Evolutionary conservation across 2,329 filamentous ascomycete species (phyloP).

Genomic region (Davidsoniella virescens): DNA sequence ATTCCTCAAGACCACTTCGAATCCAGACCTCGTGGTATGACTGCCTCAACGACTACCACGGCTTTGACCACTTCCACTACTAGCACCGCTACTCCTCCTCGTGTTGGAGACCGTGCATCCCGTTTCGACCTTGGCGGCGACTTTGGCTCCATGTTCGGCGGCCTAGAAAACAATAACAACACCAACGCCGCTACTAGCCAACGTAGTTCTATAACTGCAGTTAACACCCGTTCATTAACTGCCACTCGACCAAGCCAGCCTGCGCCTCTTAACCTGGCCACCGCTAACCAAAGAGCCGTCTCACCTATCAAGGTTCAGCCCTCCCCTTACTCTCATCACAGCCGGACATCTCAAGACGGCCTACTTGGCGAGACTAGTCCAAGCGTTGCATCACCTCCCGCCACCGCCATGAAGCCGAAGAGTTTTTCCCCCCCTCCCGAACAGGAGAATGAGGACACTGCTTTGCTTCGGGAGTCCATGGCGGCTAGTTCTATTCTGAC

Average conservation of each 20-base stretch:
- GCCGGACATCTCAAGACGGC: slow-evolving; percentile 33
- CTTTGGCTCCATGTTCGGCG: slow-evolving; percentile 38
- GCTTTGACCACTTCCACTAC: slow-evolving; percentile 35
- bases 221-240: slow-evolving; percentile 29
- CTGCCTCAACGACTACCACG: slow-evolving; percentile 10
- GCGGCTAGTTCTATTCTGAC: slow-evolving; percentile 31
- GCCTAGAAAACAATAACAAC: slow-evolving; percentile 36
- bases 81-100: slow-evolving; percentile 36
- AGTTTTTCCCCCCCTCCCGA: slow-evolving; percentile 22
- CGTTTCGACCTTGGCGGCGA: slow-evolving; percentile 39
- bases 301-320: slow-evolving; percentile 19
- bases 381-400: slow-evolving; percentile 14
- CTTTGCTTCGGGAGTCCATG: slow-evolving; percentile 35
- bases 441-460: slow-evolving; percentile 36
- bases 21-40: slow-evolving; percentile 7
- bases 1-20: slow-evolving; percentile 11
- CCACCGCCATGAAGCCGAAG: slow-evolving; percentile 13
- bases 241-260: slow-evolving; percentile 27
- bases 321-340: slow-evolving; percentile 33
- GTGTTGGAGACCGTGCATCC: slow-evolving; percentile 23
- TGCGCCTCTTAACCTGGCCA: slow-evolving; percentile 31
- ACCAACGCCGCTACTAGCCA: slow-evolving; percentile 20
- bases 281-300: slow-evolving; percentile 19
- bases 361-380: slow-evolving; percentile 22
- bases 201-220: slow-evolving; percentile 20